Base-by-base conservation (phyloP, 208 protist genomes). In the Phytomonas sp. region DNA sequence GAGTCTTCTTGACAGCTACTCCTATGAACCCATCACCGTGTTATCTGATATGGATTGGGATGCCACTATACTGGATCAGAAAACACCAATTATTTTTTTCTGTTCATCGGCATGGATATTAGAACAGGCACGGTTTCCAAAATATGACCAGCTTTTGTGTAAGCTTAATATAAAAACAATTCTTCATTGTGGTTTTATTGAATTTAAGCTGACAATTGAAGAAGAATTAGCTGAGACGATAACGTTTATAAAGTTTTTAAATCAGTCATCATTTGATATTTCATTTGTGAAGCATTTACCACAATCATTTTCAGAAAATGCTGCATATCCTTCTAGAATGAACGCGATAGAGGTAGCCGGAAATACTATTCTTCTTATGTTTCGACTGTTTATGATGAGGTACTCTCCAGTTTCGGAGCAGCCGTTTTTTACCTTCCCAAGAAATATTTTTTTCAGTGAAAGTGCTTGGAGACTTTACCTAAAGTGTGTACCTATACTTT, bases 361-460 rank as follows among this genome's bases (percentile, higher is more conserved):
- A 83, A 76, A 71, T 73, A 59, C 56, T 69, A 72, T 91, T 60
- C 76, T 93, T 23, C 78, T 89, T 62, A 67, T 93, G 59, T 93
- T 86, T 69, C 75, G 84, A 45, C 74, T 84, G 2, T 93, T 93
- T 74, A 65, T 80, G 29, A 78, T 86, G 68, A 72, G 70, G 0
- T 82, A 71, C 56, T 79, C 76, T 29, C 67, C 72, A n/a, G 63
- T 30, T 64, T 81, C 68, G 26, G 72, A 76, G 56, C 82, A 90
- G 60, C 88, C 84, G 26, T 80, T 79, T 69, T 80, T 82, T 26
- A 63, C 66, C 0, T 63, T 89, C 33, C 60, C 72, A 1, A 70
- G 75, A n/a, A 74, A 77, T 7, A 52, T 83, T 12, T 84, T 93
- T 76, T 74, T 80, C 67, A 83, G 74, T 26, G 59, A 75, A 23